A percentile compares a stretch with the other conserved stretches of the same genome.
These are phyloP conservation scores for Lactarius hengduanensis DNA, from an alignment of 768 basidiomycete species.

Conservation along the genomic window DNA sequence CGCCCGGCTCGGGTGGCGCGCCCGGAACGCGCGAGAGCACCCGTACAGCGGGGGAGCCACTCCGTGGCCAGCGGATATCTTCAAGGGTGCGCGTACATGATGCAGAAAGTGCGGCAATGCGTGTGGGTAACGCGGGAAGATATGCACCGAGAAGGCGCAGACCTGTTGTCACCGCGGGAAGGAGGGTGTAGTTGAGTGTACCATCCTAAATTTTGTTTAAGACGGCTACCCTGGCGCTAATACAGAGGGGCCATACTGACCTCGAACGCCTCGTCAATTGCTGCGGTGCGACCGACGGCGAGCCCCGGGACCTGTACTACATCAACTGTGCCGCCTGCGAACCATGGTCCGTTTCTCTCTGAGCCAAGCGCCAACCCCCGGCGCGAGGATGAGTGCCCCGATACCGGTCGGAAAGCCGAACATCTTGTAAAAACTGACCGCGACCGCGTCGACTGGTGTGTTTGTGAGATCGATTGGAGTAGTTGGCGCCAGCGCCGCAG, in stretches of 20 bases:
- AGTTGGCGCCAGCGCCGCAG: conserved; percentile 76
- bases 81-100: conserved; percentile 57
- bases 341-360: conserved; percentile 68
- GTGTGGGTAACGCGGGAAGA: conserved; percentile 73
- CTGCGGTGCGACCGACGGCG: conserved; percentile 57
- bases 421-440: conserved; percentile 87
- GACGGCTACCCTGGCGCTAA: background rate
- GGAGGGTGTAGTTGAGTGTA: conserved; percentile 76
- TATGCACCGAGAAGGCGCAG: conserved; percentile 75
- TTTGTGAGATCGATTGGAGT: conserved; percentile 61
- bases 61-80: conserved; percentile 54
- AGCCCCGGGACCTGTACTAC: conserved; percentile 80
- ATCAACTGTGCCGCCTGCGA: conserved; percentile 79
- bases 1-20: conserved; percentile 12
- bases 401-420: conserved; percentile 86
- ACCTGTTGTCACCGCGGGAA: conserved; percentile 78
- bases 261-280: conserved; percentile 75
- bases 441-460: conserved; percentile 76
- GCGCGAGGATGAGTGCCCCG: conserved; percentile 58
- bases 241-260: conserved; percentile 38
- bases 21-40: conserved; percentile 63
- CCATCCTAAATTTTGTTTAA: conserved; percentile 57
- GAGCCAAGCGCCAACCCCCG: conserved; percentile 61
- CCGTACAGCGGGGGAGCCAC: conserved; percentile 58
- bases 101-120: conserved; percentile 67